phyloP scores from a whole-genome alignment of 768 basidiomycete species.

The Postia placenta region DNA sequence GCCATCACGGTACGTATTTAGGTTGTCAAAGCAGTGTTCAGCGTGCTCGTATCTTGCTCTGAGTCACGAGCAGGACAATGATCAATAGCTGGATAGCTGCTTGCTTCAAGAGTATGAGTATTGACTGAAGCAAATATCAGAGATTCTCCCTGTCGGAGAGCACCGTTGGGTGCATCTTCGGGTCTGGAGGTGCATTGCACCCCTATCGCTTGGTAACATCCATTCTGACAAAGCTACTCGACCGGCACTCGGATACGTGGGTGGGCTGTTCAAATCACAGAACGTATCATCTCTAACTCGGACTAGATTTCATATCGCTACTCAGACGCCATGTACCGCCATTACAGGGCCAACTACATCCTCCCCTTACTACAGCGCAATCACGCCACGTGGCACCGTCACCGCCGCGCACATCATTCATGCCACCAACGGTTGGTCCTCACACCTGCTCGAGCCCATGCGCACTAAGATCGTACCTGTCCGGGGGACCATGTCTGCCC shows the following conservation, averaged over 20 bases:
- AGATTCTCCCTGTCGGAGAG: conserved; percentile 40
- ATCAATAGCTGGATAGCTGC: no score
- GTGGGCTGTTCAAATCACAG: conserved; percentile 12
- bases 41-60: no score
- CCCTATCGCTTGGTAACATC: conserved; percentile 66
- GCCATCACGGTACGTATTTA: conserved; percentile 30
- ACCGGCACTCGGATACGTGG: conserved; percentile 43
- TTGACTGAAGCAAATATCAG: conserved; percentile 26
- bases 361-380: conserved; percentile 40
- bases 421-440: conserved; percentile 80
- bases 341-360: conserved; percentile 31
- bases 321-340: conserved; percentile 55
- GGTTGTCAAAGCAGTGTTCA: no score
- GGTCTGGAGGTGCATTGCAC: conserved; percentile 56
- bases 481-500: conserved; percentile 59
- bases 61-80: no score
- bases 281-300: background rate
- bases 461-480: conserved; percentile 57
- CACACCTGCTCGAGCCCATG: conserved; percentile 62
- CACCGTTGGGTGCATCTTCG: conserved; percentile 45
- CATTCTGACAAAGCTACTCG: conserved; percentile 46
- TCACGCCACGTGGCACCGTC: conserved; percentile 56
- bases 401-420: conserved; percentile 63
- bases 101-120: background rate
- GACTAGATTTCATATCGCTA: conserved; percentile 50